Base-by-base conservation (phyloP, 257 asterid genomes). In the Solanum pimpinellifolium region DNA sequence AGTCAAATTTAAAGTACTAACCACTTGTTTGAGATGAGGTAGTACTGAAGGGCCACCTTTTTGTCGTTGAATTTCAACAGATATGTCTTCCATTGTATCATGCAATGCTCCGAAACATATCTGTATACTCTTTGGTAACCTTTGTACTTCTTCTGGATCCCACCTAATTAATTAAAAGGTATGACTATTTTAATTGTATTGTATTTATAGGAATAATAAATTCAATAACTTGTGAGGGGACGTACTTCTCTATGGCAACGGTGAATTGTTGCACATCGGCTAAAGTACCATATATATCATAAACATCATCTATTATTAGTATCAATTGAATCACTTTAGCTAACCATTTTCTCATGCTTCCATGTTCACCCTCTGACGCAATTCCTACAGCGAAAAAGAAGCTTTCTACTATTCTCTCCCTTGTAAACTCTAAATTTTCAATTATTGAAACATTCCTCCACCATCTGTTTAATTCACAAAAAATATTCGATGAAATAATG, bases 341-440 rank as follows among this genome's bases (percentile, higher is more conserved):
- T 8, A 93, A 89, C 96, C 95, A 93, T 84, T 87, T 94, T 86
- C 96, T 88, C 18, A 92, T 91, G 83, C 89, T 91, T 86, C 87
- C 88, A 86, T 90, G 69, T 73, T 90, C 91, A 56, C 91, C 89
- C 62, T 93, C 95, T 27, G 90, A 88, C 29, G 93, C 93, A 72
- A 92, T 88, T 73, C 95, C 96, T 20, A 78, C 93, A 2, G 97
- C 91, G 88, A 87, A 93, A 83, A 92, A 47, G 80, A 94, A 93
- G 41, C 97, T 89, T 86, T 94, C 97, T 0, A 93, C 93, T 41
- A 90, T 86, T 65, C 94, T 88, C 75, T 92, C 94, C 84, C 96
- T 91, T 20, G 93, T 74, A 90, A 94, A 94, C 74, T 76, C 88
- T 47, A 93, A 14, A 9, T 42, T 92, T 81, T 86, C 89, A 11